Conservation (phyloP, 495 filamentous ascomycete genomes). For the Xylaria venustula region DNA sequence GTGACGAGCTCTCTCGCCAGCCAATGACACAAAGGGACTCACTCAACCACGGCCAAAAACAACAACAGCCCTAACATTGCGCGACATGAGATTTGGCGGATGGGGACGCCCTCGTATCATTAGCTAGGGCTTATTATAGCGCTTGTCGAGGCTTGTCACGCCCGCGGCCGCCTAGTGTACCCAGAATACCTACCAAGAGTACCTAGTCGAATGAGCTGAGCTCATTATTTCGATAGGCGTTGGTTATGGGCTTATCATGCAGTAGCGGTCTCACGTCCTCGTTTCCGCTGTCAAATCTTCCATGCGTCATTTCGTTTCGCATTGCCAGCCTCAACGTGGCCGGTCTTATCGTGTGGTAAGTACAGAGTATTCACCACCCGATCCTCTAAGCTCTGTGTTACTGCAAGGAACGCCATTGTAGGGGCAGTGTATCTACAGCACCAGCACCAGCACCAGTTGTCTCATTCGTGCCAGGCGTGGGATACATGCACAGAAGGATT, state of each 20-base stretch:
- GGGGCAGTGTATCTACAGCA: neutral
- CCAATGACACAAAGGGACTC: neutral
- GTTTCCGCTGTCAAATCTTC: neutral
- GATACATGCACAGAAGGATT: neutral
- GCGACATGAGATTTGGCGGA: neutral
- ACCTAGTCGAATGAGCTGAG: constrained; percentile 6
- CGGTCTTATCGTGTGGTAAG: too few species aligned
- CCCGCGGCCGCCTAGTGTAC: too few species aligned
- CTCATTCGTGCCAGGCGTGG: neutral
- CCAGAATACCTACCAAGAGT: neutral
- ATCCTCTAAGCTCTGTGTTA: too few species aligned
- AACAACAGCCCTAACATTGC: too few species aligned
- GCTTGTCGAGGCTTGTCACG: constrained; percentile 3
- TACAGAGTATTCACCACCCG: too few species aligned
- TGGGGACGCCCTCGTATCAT: neutral
- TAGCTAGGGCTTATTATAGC: constrained; percentile 7
- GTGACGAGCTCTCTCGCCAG: neutral
- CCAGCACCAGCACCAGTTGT: neutral
- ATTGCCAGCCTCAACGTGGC: neutral
- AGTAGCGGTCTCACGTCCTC: neutral
- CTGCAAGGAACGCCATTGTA: too few species aligned
- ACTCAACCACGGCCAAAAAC: neutral
- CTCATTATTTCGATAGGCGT: constrained; percentile 9
- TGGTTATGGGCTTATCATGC: constrained; percentile 1
- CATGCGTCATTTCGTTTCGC: neutral